Conservation (phyloP, 305 asterid species). For the Fraxinus sp. region DNA sequence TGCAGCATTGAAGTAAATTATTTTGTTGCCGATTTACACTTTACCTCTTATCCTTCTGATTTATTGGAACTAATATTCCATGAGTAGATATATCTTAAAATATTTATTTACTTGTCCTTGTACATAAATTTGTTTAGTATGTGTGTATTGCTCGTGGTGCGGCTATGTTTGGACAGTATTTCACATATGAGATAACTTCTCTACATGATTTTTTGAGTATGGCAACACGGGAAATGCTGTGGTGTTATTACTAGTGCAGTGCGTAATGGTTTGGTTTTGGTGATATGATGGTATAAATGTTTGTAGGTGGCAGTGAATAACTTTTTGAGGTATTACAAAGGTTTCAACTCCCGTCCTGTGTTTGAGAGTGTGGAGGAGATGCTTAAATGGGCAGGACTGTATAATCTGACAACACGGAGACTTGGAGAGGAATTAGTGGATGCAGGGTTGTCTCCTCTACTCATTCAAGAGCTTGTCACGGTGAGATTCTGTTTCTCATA, state of each 20-base stretch:
- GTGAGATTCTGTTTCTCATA: constrained; percentile 46
- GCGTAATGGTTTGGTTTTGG: background rate
- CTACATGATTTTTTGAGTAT: constrained; percentile 2
- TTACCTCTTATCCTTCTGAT: background rate
- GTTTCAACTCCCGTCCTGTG: constrained; percentile 66
- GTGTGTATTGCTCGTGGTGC: background rate
- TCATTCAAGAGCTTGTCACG: constrained; percentile 79
- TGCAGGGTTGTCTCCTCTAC: constrained; percentile 54
- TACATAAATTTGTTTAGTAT: background rate
- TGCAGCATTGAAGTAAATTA: constrained; percentile 9
- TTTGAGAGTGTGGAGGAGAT: constrained; percentile 76
- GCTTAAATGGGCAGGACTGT: constrained; percentile 93
- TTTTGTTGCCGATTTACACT: background rate
- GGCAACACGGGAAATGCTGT: background rate
- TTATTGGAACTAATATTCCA: background rate
- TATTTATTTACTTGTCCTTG: background rate
- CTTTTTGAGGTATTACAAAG: constrained; percentile 71
- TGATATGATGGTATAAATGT: constrained; percentile 21
- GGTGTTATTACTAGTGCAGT: background rate
- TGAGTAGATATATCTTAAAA: background rate
- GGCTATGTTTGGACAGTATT: background rate
- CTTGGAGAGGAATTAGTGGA: constrained; percentile 60
- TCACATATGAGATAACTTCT: background rate
- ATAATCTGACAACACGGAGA: constrained; percentile 56
- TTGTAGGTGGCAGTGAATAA: constrained; percentile 53